Percentiles rank a stretch among this genome's conserved stretches.
These are phyloP conservation scores for Beta macrorhiza DNA, from an alignment of 179 eudicot species.

Conservation along the genomic window DNA sequence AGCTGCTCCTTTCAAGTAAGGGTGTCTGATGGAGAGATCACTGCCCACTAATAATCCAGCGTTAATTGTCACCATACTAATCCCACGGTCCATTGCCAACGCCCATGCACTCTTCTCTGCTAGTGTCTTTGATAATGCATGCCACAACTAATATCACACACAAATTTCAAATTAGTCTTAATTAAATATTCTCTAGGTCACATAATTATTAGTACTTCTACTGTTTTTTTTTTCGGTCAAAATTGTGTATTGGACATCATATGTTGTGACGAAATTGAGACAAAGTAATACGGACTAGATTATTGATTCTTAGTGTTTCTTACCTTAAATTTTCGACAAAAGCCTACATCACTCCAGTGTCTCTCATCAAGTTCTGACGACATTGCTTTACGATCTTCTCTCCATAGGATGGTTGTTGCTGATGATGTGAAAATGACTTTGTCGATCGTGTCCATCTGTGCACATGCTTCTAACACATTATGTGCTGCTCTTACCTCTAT, in stretches of 20 bases:
- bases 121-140: constrained; percentile 53
- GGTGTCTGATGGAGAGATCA: constrained; percentile 39
- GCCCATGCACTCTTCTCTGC: constrained; percentile 75
- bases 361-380: constrained; percentile 39
- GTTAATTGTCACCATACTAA: constrained; percentile 56
- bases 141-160: constrained; percentile 42
- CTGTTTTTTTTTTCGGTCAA: neutral
- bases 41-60: constrained; percentile 44
- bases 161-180: neutral
- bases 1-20: constrained; percentile 71
- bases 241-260: no score
- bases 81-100: constrained; percentile 60
- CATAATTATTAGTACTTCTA: neutral
- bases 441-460: constrained; percentile 46
- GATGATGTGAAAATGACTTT: constrained; percentile 66
- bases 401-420: constrained; percentile 50
- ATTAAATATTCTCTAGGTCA: no score
- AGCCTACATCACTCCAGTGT: constrained; percentile 54
- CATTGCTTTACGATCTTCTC: constrained; percentile 40
- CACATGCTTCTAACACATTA: constrained; percentile 64
- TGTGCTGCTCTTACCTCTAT: constrained; percentile 61
- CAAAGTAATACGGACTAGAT: neutral
- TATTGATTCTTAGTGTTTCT: no score
- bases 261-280: no score
- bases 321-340: constrained; percentile 57